phyloP scores from a whole-genome alignment of 2,329 filamentous ascomycete genomes.

The Trichocomaceae sp. region DNA sequence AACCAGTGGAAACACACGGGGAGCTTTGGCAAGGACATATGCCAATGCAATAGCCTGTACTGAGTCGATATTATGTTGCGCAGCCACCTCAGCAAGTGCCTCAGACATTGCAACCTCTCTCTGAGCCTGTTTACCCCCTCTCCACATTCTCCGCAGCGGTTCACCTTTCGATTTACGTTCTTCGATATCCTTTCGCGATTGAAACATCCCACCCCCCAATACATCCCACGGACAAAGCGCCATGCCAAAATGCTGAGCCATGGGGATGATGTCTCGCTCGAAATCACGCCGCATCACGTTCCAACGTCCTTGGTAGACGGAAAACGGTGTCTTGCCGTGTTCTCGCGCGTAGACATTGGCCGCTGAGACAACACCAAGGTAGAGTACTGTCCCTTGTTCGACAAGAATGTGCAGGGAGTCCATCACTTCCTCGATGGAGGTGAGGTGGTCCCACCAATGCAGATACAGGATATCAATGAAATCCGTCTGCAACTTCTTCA shows the following conservation, averaged over 20 bases:
- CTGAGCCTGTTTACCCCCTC: constrained; percentile 15
- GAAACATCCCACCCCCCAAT: constrained; percentile 49
- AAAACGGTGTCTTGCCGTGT: constrained; percentile 36
- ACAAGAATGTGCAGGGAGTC: constrained; percentile 35
- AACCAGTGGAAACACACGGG: constrained; percentile 67
- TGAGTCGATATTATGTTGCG: constrained; percentile 46
- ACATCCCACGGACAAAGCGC: constrained; percentile 55
- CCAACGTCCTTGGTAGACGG: constrained; percentile 36
- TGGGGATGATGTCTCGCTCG: constrained; percentile 39
- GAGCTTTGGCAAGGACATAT: constrained; percentile 65
- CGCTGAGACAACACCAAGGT: constrained; percentile 34
- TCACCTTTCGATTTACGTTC: constrained; percentile 40
- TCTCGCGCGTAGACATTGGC: constrained; percentile 36
- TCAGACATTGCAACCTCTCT: constrained; percentile 15
- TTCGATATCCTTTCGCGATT: constrained; percentile 43
- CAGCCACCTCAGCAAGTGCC: constrained; percentile 55
- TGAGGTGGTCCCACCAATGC: constrained; percentile 48
- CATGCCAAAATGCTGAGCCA: constrained; percentile 38
- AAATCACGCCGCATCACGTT: constrained; percentile 34
- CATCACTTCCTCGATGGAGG: constrained; percentile 34
- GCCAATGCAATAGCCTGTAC: constrained; percentile 62
- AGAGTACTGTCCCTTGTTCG: constrained; percentile 36
- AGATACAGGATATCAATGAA: constrained; percentile 51
- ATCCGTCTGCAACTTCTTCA: constrained; percentile 46
- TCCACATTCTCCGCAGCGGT: constrained; percentile 27